phyloP scores from a whole-genome alignment of 805 yeast genomes.

The Candida nemodendra region DNA sequence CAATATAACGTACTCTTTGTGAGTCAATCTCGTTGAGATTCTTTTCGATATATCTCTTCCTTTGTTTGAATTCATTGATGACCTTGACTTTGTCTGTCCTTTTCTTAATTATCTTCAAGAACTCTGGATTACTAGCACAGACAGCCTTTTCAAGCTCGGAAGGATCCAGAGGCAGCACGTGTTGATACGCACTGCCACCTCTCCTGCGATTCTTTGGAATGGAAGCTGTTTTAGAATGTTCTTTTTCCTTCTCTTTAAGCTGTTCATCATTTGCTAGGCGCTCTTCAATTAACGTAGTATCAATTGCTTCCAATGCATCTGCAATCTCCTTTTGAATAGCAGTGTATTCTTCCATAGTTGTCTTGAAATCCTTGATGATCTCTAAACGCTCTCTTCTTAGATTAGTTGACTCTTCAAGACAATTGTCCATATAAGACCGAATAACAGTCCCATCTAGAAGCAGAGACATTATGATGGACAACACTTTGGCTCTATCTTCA shows the following conservation, averaged over 20 bases:
- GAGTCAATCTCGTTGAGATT: slow-evolving; percentile 67
- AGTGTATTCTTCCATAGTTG: slow-evolving; percentile 50
- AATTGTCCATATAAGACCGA: slow-evolving; percentile 62
- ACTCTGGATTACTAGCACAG: slow-evolving; percentile 42
- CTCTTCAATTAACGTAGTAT: slow-evolving; percentile 21
- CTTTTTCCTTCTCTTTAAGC: slow-evolving; percentile 15
- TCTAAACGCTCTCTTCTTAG: slow-evolving; percentile 70
- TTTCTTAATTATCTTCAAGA: slow-evolving; percentile 42
- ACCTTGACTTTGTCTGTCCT: slow-evolving; percentile 40
- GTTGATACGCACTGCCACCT: slow-evolving; percentile 28
- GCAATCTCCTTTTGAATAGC: slow-evolving; percentile 41
- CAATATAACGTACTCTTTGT: slow-evolving; percentile 73
- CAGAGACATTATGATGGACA: slow-evolving; percentile 64
- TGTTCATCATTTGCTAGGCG: slow-evolving; percentile 25
- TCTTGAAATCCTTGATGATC: slow-evolving; percentile 57
- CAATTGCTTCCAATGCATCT: slow-evolving; percentile 30
- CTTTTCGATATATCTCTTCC: slow-evolving; percentile 55
- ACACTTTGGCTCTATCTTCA: slow-evolving; percentile 51
- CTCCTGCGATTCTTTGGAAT: slow-evolving; percentile 24
- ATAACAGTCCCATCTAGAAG: slow-evolving; percentile 57
- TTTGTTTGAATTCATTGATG: slow-evolving; percentile 46
- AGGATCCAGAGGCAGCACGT: slow-evolving; percentile 29
- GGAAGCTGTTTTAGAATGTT: slow-evolving; percentile 18
- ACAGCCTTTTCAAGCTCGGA: slow-evolving; percentile 36
- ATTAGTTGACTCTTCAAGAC: slow-evolving; percentile 60